Evolutionary conservation across 2,329 filamentous ascomycete species (phyloP).

Genomic region (Hypomyces rosellus): DNA sequence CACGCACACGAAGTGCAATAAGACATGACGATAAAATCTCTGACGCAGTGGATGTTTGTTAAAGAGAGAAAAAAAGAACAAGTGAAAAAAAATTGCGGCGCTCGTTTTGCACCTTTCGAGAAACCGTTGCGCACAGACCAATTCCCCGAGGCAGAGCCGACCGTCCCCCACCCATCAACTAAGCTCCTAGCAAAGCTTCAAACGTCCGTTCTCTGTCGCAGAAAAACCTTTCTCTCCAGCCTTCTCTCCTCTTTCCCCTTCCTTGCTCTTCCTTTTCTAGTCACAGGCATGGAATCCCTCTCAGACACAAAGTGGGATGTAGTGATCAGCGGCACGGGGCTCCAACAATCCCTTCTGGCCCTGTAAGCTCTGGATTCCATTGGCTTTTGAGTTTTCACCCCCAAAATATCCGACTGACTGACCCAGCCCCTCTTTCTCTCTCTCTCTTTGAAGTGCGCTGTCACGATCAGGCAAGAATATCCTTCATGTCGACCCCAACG

Average conservation of each 20-base stretch:
- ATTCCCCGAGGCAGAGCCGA: neutral
- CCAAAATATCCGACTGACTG: conserved; percentile 24
- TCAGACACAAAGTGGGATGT: conserved; percentile 72
- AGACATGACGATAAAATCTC: conserved; percentile 23
- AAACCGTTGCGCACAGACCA: neutral
- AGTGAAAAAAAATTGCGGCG: conserved; percentile 1
- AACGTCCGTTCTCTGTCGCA: neutral
- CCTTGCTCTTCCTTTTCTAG: conserved; percentile 12
- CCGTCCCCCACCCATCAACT: conserved; percentile 9
- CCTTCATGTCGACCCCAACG: conserved; percentile 80
- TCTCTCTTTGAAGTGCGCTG: conserved; percentile 66
- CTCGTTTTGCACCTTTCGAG: neutral
- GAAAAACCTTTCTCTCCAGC: too few relatives aligned
- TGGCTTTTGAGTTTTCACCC: conserved; percentile 17
- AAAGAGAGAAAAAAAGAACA: conserved; percentile 15
- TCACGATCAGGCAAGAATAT: conserved; percentile 89
- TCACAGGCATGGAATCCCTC: conserved; percentile 61
- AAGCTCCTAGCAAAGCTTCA: neutral
- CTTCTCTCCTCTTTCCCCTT: conserved; percentile 12
- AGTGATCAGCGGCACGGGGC: conserved; percentile 70
- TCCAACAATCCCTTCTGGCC: conserved; percentile 73
- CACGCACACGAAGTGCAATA: conserved; percentile 27
- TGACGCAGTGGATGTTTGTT: conserved; percentile 21
- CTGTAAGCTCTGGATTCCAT: conserved; percentile 51
- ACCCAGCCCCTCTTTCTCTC: conserved; percentile 16